These are phyloP conservation scores for Entomortierella chlamydospora DNA, from an alignment of 192 early-diverging fungal genomes.

Conservation along the genomic window DNA sequence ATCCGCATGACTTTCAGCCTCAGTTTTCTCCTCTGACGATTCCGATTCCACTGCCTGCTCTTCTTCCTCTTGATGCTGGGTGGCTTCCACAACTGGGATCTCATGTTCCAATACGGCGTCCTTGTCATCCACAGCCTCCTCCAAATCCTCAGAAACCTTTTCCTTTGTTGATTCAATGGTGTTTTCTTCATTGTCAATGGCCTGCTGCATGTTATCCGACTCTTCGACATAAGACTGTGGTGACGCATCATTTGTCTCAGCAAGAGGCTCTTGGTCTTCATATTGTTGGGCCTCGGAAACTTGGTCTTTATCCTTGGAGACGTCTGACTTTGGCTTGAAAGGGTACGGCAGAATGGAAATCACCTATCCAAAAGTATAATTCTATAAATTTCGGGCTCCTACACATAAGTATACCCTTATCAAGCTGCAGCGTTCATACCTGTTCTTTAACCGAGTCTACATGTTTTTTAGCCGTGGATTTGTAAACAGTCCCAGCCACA, in stretches of 20 bases:
- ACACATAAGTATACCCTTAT: neutral
- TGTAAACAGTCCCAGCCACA: constrained; percentile 27
- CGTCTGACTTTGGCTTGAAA: constrained; percentile 25
- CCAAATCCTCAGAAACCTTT: neutral
- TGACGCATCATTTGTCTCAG: neutral
- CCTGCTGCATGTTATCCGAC: neutral
- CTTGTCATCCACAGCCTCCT: constrained; percentile 11
- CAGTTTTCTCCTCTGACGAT: too few relatives aligned
- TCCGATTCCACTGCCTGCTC: neutral
- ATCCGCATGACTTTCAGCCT: neutral
- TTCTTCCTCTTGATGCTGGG: neutral
- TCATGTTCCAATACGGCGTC: constrained; percentile 7
- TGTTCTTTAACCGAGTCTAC: constrained; percentile 42
- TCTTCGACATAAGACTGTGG: neutral
- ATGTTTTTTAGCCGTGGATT: constrained; percentile 44
- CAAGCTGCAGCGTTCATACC: constrained; percentile 11
- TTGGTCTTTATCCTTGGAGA: neutral
- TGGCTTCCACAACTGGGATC: neutral
- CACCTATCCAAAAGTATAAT: constrained; percentile 7
- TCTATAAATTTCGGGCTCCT: neutral
- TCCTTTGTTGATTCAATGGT: constrained; percentile 7
- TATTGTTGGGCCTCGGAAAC: neutral
- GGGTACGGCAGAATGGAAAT: constrained; percentile 41
- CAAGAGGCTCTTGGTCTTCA: neutral
- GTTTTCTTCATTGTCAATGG: neutral